These are phyloP conservation scores for Flagelloscypha sp. DNA, from an alignment of 768 basidiomycete genomes.

Conservation along the genomic window DNA sequence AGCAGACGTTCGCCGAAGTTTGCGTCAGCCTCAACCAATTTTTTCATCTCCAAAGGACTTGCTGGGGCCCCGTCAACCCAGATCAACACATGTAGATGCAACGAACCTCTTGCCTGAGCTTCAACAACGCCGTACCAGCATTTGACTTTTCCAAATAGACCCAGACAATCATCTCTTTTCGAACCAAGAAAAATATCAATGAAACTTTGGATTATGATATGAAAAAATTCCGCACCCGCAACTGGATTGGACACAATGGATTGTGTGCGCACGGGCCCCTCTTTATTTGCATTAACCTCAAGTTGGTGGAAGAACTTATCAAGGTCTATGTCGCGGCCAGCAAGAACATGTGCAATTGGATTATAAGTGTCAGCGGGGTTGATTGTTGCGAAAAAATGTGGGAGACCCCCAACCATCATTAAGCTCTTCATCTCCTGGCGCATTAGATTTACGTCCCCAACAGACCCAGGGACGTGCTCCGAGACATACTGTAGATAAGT, in stretches of 20 bases:
- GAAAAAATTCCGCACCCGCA: constrained; percentile 27
- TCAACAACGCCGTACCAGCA: constrained; percentile 22
- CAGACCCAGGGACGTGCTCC: constrained; percentile 13
- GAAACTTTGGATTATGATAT: constrained; percentile 19
- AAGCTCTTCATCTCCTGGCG: constrained; percentile 9
- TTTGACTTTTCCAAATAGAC: constrained; percentile 19
- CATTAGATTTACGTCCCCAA: constrained; percentile 9
- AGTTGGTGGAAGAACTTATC: constrained; percentile 10
- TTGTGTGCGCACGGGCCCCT: no score
- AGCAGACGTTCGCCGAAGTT: constrained; percentile 1
- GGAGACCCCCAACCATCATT: constrained; percentile 10
- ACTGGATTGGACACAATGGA: constrained; percentile 22
- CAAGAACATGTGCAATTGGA: constrained; percentile 13
- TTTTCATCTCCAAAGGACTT: constrained; percentile 1
- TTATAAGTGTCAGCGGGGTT: constrained; percentile 14
- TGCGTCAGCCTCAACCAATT: constrained; percentile 7
- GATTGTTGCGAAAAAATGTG: constrained; percentile 12
- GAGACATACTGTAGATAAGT: constrained; percentile 12
- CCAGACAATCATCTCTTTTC: constrained; percentile 9
- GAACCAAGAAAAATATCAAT: constrained; percentile 17
- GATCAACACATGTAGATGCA: constrained; percentile 20
- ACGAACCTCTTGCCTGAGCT: constrained; percentile 20
- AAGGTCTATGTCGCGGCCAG: constrained; percentile 13
- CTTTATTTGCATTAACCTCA: no score
- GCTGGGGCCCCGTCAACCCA: constrained; percentile 16